phyloP scores from a whole-genome alignment of 2,329 filamentous ascomycete species.

The Diaporthe citri region DNA sequence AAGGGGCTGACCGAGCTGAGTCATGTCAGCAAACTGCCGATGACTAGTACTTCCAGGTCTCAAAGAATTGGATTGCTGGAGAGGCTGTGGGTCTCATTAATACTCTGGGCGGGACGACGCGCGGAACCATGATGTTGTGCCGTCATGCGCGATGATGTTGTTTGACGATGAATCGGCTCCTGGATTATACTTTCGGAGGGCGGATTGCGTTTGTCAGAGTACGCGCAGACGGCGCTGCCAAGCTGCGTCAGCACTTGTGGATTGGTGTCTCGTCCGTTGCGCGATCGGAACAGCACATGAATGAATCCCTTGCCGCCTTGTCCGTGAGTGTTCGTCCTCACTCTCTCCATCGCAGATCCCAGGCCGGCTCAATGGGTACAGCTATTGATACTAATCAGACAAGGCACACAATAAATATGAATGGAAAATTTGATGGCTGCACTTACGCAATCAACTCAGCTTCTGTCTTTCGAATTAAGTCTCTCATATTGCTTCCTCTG shows the following conservation, averaged over 20 bases:
- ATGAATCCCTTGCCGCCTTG: background rate
- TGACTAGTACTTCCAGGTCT: background rate
- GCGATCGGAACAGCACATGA: constrained; percentile 3
- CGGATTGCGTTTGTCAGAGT: background rate
- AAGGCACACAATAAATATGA: background rate
- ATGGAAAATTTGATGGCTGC: background rate
- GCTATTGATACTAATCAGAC: no score
- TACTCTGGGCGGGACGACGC: background rate
- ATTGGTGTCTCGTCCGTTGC: background rate
- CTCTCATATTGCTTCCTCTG: no score
- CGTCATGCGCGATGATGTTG: background rate
- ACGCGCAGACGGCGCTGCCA: background rate
- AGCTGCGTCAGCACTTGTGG: constrained; percentile 6
- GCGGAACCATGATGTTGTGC: background rate
- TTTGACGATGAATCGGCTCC: background rate
- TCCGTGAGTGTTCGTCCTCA: background rate
- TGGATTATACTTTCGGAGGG: background rate
- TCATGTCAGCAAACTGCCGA: background rate
- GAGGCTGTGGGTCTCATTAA: background rate
- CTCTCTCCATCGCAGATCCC: background rate
- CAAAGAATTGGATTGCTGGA: background rate
- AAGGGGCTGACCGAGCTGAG: background rate
- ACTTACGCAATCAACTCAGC: background rate
- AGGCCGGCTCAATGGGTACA: background rate
- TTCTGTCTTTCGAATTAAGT: background rate